phyloP scores from a whole-genome alignment of 106 monocot genomes.

The Dactylorhiza incarnata region DNA sequence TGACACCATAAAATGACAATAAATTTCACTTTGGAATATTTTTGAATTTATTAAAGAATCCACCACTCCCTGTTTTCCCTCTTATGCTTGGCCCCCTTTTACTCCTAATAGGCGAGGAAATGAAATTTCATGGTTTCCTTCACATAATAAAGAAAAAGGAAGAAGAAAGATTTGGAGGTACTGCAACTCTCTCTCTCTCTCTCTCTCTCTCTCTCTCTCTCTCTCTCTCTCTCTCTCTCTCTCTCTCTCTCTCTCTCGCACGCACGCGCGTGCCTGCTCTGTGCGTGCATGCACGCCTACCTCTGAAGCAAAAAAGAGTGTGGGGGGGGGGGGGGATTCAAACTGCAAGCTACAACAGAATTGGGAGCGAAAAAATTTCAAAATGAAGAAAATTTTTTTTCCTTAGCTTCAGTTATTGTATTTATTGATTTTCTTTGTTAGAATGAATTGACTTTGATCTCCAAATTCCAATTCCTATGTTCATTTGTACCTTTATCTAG shows the following conservation, averaged over 20 bases:
- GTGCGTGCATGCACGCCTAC: too few species aligned
- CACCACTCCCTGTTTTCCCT: too few species aligned
- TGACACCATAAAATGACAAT: too few species aligned
- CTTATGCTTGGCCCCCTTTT: not conserved
- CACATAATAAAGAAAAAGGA: not conserved
- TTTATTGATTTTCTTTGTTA: not conserved
- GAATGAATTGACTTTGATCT: too few species aligned
- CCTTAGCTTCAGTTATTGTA: not conserved
- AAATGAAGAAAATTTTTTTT: not conserved
- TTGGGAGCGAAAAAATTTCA: not conserved
- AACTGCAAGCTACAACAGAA: not conserved
- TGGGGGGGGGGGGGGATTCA: too few species aligned
- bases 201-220: conserved; percentile 1
- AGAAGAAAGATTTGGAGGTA: not conserved
- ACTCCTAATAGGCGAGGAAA: not conserved
- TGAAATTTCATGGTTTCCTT: not conserved
- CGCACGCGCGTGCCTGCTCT: too few species aligned
- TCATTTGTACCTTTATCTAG: not conserved
- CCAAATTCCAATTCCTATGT: too few species aligned
- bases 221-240: too few species aligned
- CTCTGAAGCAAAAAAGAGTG: too few species aligned
- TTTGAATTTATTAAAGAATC: too few species aligned
- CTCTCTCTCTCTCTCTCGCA: too few species aligned
- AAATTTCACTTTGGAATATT: too few species aligned
- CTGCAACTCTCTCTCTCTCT: conserved; percentile 1